phyloP scores from a whole-genome alignment of 306 rosid genomes.

The Castanopsis chinensis region DNA sequence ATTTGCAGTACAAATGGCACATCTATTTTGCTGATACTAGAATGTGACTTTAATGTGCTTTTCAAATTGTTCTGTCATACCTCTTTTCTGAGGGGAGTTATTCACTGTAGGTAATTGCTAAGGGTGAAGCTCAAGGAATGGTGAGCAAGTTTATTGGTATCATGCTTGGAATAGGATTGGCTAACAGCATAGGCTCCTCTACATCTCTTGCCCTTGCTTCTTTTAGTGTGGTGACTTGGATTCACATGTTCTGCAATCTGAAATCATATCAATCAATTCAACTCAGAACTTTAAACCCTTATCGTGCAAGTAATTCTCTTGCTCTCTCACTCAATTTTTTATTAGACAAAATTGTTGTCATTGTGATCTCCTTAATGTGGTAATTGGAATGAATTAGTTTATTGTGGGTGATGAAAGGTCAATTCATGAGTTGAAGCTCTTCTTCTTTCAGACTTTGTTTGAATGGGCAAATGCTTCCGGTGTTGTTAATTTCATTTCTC shows the following conservation, averaged over 20 bases:
- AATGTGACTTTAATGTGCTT: not conserved
- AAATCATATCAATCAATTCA: slow-evolving; percentile 91
- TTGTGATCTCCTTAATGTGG: not conserved
- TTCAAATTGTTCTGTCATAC: not conserved
- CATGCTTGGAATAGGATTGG: slow-evolving; percentile 79
- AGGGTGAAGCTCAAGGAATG: slow-evolving; percentile 99
- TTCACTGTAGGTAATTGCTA: slow-evolving; percentile 81
- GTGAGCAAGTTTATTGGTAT: slow-evolving; percentile 91
- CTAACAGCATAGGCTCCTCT: slow-evolving; percentile 70
- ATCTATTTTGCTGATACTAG: not conserved
- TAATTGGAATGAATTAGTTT: not conserved
- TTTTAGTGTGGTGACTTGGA: slow-evolving; percentile 72
- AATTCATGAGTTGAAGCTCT: no score
- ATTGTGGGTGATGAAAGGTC: not conserved
- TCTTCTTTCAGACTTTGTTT: no score
- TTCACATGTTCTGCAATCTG: slow-evolving; percentile 96
- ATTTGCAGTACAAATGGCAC: not conserved
- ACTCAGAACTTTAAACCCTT: slow-evolving; percentile 86
- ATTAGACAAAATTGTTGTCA: slow-evolving; percentile 2
- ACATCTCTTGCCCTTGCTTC: slow-evolving; percentile 70
- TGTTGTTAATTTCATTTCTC: no score
- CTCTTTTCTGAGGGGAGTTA: slow-evolving; percentile 15
- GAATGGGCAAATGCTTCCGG: no score
- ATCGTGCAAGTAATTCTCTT: slow-evolving; percentile 73
- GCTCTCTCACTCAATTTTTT: slow-evolving; percentile 9